Base-by-base conservation (phyloP, 1,139 yeast genomes). In the Kluyveromyces sp. region DNA sequence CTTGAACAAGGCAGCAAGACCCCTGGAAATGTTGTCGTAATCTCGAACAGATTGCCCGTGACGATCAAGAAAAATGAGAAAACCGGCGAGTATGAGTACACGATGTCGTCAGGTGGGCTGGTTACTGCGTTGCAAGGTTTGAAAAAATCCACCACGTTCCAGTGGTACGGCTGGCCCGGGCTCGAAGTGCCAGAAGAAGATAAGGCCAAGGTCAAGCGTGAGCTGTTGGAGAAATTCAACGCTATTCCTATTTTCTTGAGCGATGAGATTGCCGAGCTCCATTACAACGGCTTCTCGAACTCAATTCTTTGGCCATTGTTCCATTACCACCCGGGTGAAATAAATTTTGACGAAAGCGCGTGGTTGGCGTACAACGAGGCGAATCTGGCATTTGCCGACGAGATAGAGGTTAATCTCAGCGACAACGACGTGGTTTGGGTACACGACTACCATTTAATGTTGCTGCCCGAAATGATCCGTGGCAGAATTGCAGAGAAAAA, bases 151-250 rank as follows among this genome's bases (percentile, higher is more conserved):
- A 81, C 92, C 12, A 83, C 84, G 48, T 92, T 92, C 66, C 94
- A 86, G 61, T 94, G 99, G 99, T 80, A 86, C 56, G 99, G 99
- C 16, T 94, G 99, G 99, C 96, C 97, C 1, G 83, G 96, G 1
- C 68, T 88, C 57, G 96, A 88, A 57, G 73, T 94, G 7, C 95
- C 95, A 1, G 84, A 72, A 25, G 74, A 73, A 34, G 96, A 88
- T 53, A 83, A 83, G 60, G 75, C 65, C 0, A 68, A 70, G 46
- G 95, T 94, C 44, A 78, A 79, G 48, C 61, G 67, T 19, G 96
- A 89, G 52, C 69, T 94, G 51, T 72, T 73, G 64, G 77, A 77
- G 35, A 79, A 86, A 60, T 92, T 88, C 70, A 83, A 83, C 49
- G 92, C 97, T 54, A 80, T 87, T 22, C 98, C 99, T 1, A 83